These are phyloP conservation scores for Pleurotus djamor DNA, from an alignment of 768 basidiomycete species.

Conservation along the genomic window DNA sequence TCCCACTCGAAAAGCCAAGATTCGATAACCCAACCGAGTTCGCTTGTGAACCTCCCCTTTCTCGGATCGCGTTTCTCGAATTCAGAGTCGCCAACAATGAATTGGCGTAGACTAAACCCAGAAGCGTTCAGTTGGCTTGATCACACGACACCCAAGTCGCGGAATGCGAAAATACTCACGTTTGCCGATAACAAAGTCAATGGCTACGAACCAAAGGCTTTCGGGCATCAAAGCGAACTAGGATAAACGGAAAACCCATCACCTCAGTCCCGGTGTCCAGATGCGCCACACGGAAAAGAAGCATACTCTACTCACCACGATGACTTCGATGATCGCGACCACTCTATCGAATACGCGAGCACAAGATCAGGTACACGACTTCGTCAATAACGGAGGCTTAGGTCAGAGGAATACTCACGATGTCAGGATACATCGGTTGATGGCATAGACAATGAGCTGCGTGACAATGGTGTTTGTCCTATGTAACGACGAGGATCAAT, in stretches of 20 bases:
- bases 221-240: conserved; percentile 28
- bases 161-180: conserved; percentile 22
- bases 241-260: conserved; percentile 26
- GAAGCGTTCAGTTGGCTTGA: not conserved
- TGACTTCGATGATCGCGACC: conserved; percentile 35
- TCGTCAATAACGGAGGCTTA: not conserved
- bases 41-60: not conserved
- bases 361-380: not conserved
- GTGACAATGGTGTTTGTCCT: conserved; percentile 42
- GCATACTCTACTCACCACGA: conserved; percentile 28
- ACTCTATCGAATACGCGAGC: conserved; percentile 16
- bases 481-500: not conserved
- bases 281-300: conserved; percentile 14
- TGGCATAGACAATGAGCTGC: conserved; percentile 43
- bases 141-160: not conserved
- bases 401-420: conserved; percentile 27
- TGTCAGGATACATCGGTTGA: conserved; percentile 48
- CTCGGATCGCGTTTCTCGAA: conserved; percentile 26
- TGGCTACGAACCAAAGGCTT: conserved; percentile 34
- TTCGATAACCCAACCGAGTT: not conserved
- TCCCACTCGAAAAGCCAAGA: not conserved
- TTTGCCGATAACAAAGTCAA: conserved; percentile 47
- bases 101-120: conserved; percentile 40
- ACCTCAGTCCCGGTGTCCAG: conserved; percentile 23
- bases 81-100: conserved; percentile 44